Percentiles rank a stretch among this genome's conserved stretches.
Conservation (phyloP, 352 stramenopile genomes). For the Pseudoperonospora humuli region DNA sequence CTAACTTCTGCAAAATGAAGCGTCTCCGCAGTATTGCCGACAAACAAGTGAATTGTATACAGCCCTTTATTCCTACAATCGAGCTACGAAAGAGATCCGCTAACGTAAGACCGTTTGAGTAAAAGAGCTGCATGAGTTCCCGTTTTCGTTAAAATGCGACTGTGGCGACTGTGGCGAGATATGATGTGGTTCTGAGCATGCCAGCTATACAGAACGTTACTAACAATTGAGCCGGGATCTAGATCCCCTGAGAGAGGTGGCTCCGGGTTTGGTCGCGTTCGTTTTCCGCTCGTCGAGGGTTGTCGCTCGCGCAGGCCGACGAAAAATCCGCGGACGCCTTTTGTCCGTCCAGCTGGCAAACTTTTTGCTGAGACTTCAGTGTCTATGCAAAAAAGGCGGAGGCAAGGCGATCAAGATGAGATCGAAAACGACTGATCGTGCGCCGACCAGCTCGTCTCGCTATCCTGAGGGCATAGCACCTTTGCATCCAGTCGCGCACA, state of each 20-base stretch:
- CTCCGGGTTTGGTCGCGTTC: constrained; percentile 4
- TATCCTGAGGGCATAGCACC: background rate
- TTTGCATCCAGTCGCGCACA: constrained; percentile 5
- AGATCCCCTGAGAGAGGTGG: background rate
- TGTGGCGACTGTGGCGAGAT: too few species aligned
- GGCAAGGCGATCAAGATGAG: constrained; percentile 17
- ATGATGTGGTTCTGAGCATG: too few species aligned
- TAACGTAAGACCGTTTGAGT: too few species aligned
- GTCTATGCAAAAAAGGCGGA: constrained; percentile 5
- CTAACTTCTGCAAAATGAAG: too few species aligned
- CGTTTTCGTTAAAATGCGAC: too few species aligned
- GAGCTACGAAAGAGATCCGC: too few species aligned
- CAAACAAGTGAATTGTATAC: too few species aligned
- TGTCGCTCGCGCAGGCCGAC: constrained; percentile 11
- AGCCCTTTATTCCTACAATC: too few species aligned
- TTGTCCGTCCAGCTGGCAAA: background rate
- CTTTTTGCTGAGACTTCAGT: background rate
- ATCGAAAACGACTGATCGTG: constrained; percentile 11
- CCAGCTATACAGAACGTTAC: too few species aligned
- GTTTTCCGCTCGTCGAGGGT: constrained; percentile 10
- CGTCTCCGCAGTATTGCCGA: too few species aligned
- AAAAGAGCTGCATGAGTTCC: too few species aligned
- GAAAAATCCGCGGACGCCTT: background rate
- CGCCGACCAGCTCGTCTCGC: background rate
- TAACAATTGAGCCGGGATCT: background rate